Evolutionary conservation across 495 filamentous ascomycete genomes (phyloP).

Genomic region (Penicillium cataractarum): DNA sequence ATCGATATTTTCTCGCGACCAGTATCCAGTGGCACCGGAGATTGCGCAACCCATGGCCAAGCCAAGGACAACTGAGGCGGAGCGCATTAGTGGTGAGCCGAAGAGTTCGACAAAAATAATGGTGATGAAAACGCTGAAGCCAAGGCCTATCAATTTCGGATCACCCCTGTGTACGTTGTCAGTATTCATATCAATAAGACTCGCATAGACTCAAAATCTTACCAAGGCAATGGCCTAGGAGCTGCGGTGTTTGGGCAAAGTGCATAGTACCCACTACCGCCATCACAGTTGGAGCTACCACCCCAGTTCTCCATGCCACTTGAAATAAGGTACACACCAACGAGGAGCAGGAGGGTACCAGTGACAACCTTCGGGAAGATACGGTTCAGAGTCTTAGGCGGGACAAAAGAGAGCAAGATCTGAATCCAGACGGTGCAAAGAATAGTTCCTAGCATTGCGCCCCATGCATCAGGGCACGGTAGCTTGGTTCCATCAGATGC

Average conservation of each 20-base stretch:
- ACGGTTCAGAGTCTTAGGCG: conserved; percentile 61
- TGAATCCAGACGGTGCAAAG: conserved; percentile 53
- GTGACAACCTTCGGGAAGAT: conserved; percentile 86
- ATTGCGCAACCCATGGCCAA: conserved; percentile 81
- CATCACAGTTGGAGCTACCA: conserved; percentile 65
- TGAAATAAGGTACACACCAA: conserved; percentile 71
- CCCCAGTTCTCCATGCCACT: conserved; percentile 80
- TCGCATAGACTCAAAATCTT: neutral
- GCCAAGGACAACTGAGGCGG: conserved; percentile 72
- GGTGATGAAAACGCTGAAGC: conserved; percentile 81
- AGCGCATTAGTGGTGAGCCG: conserved; percentile 72
- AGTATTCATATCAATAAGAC: neutral
- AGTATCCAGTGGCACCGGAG: conserved; percentile 77
- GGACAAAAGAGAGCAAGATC: conserved; percentile 45
- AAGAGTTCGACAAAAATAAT: conserved; percentile 79
- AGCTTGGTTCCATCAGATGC: conserved; percentile 63
- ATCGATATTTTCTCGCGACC: conserved; percentile 66
- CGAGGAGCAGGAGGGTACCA: conserved; percentile 72
- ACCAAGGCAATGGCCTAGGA: conserved; percentile 71
- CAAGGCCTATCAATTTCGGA: conserved; percentile 76
- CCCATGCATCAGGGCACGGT: conserved; percentile 80
- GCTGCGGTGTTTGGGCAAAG: conserved; percentile 69
- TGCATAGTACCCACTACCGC: conserved; percentile 54
- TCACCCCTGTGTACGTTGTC: conserved; percentile 58
- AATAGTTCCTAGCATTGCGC: conserved; percentile 77